phyloP scores from a whole-genome alignment of 2,329 filamentous ascomycete species.

The Emmonsiellopsis sp. region DNA sequence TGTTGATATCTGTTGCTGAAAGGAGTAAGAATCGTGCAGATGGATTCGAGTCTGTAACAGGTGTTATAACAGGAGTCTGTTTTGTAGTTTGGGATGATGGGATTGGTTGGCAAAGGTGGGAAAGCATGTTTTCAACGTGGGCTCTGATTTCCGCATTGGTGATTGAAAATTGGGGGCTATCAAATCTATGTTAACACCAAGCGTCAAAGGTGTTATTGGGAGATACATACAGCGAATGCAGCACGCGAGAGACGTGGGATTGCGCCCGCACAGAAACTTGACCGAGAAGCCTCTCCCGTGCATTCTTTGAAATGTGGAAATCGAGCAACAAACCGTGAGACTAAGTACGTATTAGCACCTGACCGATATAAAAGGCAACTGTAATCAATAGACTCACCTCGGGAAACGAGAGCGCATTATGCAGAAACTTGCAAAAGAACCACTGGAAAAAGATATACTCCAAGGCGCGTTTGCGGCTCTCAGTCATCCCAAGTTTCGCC shows the following conservation, averaged over 20 bases:
- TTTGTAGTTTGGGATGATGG: constrained; percentile 3
- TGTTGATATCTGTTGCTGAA: constrained; percentile 68
- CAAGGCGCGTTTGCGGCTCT: constrained; percentile 64
- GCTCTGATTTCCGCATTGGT: constrained; percentile 24
- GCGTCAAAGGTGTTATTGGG: constrained; percentile 14
- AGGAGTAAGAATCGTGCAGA: constrained; percentile 41
- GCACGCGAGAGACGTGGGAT: constrained; percentile 68
- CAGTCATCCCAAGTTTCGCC: constrained; percentile 60
- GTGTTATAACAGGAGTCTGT: constrained; percentile 2
- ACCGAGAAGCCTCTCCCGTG: constrained; percentile 62
- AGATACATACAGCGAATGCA: constrained; percentile 54
- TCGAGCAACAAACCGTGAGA: constrained; percentile 62
- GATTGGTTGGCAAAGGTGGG: constrained; percentile 16
- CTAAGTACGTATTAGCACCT: constrained; percentile 34
- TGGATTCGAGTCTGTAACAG: constrained; percentile 47
- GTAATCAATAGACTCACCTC: constrained; percentile 49
- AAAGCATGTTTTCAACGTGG: constrained; percentile 32
- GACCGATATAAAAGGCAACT: constrained; percentile 38
- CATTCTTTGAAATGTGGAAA: constrained; percentile 86
- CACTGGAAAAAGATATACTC: constrained; percentile 83
- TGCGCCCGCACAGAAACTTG: constrained; percentile 75
- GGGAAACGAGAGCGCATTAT: constrained; percentile 76
- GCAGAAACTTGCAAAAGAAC: constrained; percentile 81
- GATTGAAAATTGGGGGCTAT: constrained; percentile 29
- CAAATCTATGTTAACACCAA: constrained; percentile 44